phyloP scores from a whole-genome alignment of 177 flowering plant genomes.

The Vitis hybrid region DNA sequence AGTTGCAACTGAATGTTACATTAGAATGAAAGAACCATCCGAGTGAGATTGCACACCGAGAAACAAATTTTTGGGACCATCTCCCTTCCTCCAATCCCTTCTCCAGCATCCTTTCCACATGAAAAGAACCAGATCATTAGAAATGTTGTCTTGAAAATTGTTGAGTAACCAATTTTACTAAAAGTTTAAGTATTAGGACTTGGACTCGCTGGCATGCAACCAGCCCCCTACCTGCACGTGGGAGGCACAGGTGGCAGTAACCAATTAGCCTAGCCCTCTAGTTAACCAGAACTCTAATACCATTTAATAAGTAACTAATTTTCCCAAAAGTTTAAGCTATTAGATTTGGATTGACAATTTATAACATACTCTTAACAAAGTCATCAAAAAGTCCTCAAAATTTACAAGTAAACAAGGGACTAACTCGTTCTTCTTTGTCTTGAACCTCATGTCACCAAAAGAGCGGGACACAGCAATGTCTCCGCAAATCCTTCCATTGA shows the following conservation, averaged over 20 bases:
- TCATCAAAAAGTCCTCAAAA: background rate
- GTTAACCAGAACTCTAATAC: too few species aligned
- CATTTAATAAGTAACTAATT: too few species aligned
- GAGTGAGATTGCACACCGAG: constrained; percentile 49
- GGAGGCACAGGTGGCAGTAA: too few species aligned
- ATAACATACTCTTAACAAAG: background rate
- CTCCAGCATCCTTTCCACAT: constrained; percentile 67
- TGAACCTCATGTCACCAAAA: constrained; percentile 92
- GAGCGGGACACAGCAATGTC: constrained; percentile 97
- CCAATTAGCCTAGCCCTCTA: too few species aligned
- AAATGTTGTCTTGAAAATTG: background rate
- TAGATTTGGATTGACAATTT: too few species aligned
- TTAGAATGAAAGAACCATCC: background rate
- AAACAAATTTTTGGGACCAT: constrained; percentile 82
- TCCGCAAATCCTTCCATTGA: constrained; percentile 91
- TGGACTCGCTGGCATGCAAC: too few species aligned
- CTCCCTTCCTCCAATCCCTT: constrained; percentile 82
- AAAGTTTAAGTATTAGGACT: background rate
- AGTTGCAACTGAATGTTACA: background rate
- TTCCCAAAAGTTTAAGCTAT: too few species aligned
- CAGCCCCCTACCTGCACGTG: too few species aligned
- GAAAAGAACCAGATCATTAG: constrained; percentile 9
- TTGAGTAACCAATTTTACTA: background rate
- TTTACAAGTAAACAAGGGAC: constrained; percentile 24
- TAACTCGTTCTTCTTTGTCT: constrained; percentile 92